Conservation (phyloP, 169 alveolate species). For the Amoebophrya sp. region DNA sequence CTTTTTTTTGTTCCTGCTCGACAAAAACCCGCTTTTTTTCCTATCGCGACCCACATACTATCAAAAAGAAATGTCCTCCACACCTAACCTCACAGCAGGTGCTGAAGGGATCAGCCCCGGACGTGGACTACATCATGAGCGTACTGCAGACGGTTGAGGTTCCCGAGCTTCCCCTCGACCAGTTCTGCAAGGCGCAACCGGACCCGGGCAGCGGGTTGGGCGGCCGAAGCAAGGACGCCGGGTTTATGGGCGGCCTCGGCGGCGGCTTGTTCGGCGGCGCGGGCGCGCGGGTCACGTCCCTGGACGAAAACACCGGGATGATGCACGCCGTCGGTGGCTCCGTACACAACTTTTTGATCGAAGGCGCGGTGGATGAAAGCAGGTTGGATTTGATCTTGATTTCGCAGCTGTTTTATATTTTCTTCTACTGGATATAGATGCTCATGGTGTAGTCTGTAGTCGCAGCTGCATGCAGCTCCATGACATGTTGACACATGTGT, state of each 20-base stretch:
- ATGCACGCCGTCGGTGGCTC: background rate
- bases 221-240: background rate
- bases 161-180: background rate
- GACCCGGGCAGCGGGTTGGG: background rate
- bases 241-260: background rate
- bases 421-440: no score
- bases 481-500: no score
- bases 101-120: background rate
- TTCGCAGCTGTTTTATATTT: no score
- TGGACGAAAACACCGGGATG: background rate
- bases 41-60: no score
- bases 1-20: no score
- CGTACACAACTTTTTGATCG: background rate
- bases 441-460: no score
- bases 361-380: background rate
- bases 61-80: no score
- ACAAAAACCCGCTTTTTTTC: no score
- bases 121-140: background rate
- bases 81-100: no score
- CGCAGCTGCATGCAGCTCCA: no score
- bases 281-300: background rate
- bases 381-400: no score
- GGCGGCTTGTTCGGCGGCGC: background rate
- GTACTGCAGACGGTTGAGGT: conserved; percentile 1
- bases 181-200: background rate